Conservation (phyloP, 1,139 yeast species). For the Suhomyces terraborum region DNA sequence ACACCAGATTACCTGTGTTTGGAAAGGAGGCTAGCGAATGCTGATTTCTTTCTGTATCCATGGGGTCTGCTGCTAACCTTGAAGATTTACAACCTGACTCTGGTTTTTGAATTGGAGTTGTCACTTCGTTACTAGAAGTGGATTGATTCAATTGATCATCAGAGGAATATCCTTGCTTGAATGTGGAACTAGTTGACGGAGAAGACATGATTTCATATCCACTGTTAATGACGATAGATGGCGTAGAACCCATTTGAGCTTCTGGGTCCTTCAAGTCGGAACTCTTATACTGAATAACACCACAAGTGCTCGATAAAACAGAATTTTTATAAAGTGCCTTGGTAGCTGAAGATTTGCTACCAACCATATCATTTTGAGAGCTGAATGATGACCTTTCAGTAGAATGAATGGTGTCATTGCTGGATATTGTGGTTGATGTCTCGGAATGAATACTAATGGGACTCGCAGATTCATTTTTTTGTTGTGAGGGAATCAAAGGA, state of each 20-base stretch:
- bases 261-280: background rate
- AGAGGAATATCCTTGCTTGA: slow-evolving; percentile 19
- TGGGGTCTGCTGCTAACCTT: background rate
- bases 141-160: slow-evolving; percentile 14
- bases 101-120: background rate
- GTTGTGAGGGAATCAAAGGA: background rate
- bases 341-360: slow-evolving; percentile 14
- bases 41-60: background rate
- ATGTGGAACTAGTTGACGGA: slow-evolving; percentile 25
- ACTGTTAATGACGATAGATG: slow-evolving; percentile 27
- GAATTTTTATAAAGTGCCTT: slow-evolving; percentile 7
- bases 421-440: slow-evolving; percentile 33
- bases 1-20: slow-evolving; percentile 1
- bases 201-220: slow-evolving; percentile 22
- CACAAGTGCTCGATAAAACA: slow-evolving; percentile 5
- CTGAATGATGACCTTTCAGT: slow-evolving; percentile 37
- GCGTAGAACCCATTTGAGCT: slow-evolving; percentile 14
- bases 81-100: background rate
- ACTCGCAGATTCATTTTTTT: slow-evolving; percentile 25
- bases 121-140: background rate
- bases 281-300: background rate
- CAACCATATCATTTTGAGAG: slow-evolving; percentile 23
- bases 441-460: slow-evolving; percentile 35
- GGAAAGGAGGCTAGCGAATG: background rate
- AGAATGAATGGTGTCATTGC: slow-evolving; percentile 34